Evolutionary conservation across 805 yeast genomes (phyloP).

Genomic region (Saccharomycopsis malanga): DNA sequence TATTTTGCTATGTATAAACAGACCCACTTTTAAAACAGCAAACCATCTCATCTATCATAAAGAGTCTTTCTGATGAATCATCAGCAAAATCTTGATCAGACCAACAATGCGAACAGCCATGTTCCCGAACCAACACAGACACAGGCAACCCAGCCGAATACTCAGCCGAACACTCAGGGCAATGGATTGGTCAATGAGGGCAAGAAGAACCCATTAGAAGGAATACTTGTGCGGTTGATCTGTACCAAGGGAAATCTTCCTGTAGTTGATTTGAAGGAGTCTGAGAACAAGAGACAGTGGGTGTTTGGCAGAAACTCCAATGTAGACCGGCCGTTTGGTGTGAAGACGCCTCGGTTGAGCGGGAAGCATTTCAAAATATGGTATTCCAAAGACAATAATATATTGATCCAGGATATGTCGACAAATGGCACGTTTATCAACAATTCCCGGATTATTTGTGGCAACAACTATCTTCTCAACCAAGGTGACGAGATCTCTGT

Average conservation of each 20-base stretch:
- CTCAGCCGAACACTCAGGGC: slow-evolving; percentile 17
- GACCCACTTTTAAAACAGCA: no score
- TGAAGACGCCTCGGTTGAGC: slow-evolving; percentile 58
- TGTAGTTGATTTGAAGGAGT: slow-evolving; percentile 37
- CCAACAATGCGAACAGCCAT: slow-evolving; percentile 3
- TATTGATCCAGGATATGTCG: slow-evolving; percentile 53
- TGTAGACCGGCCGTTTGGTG: slow-evolving; percentile 57
- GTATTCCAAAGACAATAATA: slow-evolving; percentile 50
- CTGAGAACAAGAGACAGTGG: slow-evolving; percentile 43
- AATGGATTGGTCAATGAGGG: slow-evolving; percentile 29
- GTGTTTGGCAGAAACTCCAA: slow-evolving; percentile 63
- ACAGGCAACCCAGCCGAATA: slow-evolving; percentile 31
- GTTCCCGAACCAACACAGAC: slow-evolving; percentile 35
- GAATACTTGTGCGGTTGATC: slow-evolving; percentile 47
- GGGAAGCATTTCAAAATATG: slow-evolving; percentile 69
- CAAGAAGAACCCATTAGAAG: slow-evolving; percentile 30
- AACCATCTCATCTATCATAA: no score
- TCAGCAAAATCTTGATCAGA: no score
- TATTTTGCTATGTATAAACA: no score
- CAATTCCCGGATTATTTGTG: slow-evolving; percentile 62
- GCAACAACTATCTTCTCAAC: slow-evolving; percentile 69
- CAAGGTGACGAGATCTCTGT: slow-evolving; percentile 93
- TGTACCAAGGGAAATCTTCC: slow-evolving; percentile 53
- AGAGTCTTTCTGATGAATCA: no score
- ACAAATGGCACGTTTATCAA: slow-evolving; percentile 93